A percentile compares a stretch with the other conserved stretches of the same genome.
Evolutionary conservation across 2,329 filamentous ascomycete genomes (phyloP).

Genomic region (Fusarium palustre): DNA sequence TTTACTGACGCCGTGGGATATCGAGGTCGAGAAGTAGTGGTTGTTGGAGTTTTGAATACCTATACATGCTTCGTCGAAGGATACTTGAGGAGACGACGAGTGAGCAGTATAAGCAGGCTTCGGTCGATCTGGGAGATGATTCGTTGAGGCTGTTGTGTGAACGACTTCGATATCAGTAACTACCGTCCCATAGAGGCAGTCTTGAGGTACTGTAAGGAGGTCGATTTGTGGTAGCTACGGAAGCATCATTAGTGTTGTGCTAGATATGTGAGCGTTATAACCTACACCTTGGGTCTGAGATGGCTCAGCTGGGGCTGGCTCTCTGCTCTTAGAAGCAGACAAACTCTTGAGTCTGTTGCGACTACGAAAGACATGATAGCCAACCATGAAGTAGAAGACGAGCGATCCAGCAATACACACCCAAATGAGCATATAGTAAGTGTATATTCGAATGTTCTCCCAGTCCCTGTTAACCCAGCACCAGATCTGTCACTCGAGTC

Average conservation of each 20-base stretch:
- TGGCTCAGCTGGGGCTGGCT: constrained; percentile 50
- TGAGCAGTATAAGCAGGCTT: constrained; percentile 36
- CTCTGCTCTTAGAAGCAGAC: constrained; percentile 53
- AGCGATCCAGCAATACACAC: constrained; percentile 67
- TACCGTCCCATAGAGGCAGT: constrained; percentile 62
- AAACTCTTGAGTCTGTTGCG: constrained; percentile 67
- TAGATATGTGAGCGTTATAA: background rate
- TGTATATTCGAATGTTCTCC: constrained; percentile 69
- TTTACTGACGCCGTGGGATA: constrained; percentile 38
- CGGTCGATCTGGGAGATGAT: constrained; percentile 40
- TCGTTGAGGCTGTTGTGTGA: constrained; percentile 47
- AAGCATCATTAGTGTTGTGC: background rate
- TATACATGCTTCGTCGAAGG: constrained; percentile 39
- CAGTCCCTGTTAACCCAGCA: constrained; percentile 69
- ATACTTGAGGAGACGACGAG: constrained; percentile 33
- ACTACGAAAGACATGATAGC: constrained; percentile 70
- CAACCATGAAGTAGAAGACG: constrained; percentile 67
- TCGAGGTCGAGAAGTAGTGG: constrained; percentile 53
- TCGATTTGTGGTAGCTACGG: constrained; percentile 40
- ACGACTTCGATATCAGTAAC: constrained; percentile 64
- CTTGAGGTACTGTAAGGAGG: constrained; percentile 44
- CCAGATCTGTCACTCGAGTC: constrained; percentile 62
- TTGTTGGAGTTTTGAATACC: constrained; percentile 38
- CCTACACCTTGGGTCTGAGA: constrained; percentile 38
- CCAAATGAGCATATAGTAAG: constrained; percentile 72